These are phyloP conservation scores for Curvularia eragrostidis DNA, from an alignment of 2,329 filamentous ascomycete genomes.

Conservation along the genomic window DNA sequence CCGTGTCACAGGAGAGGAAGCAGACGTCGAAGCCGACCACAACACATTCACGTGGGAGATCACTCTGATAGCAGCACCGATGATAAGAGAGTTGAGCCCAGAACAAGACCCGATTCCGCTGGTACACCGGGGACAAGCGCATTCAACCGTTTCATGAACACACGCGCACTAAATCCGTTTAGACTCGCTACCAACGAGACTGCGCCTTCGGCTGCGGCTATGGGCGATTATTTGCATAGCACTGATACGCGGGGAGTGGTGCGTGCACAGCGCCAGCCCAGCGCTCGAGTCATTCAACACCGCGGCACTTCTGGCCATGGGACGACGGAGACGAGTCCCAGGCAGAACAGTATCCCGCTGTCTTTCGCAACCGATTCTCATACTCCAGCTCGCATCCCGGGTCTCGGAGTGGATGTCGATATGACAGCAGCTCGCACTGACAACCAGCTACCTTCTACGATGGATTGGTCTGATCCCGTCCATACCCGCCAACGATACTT, in stretches of 20 bases:
- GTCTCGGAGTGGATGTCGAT: background rate
- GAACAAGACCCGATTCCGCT: background rate
- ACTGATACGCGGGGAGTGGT: background rate
- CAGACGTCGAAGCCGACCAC: background rate
- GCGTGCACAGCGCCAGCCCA: background rate
- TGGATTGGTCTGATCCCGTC: background rate
- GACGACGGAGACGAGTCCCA: background rate
- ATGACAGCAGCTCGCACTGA: background rate
- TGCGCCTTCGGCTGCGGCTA: background rate
- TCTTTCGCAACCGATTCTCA: background rate
- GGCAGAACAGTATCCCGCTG: background rate
- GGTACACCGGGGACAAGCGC: background rate
- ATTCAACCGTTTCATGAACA: conserved; percentile 2
- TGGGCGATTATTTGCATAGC: background rate
- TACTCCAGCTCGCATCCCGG: background rate
- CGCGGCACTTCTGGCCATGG: background rate
- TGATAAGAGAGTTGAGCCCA: background rate
- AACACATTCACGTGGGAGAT: background rate
- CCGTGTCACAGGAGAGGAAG: conserved; percentile 2
- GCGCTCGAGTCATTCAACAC: background rate
- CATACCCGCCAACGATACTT: background rate
- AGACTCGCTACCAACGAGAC: background rate
- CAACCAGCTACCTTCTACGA: background rate
- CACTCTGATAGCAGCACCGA: background rate
- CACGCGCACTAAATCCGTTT: background rate